A percentile compares a stretch with the other conserved stretches of the same genome.
These are phyloP conservation scores for Trichoderma aggressivum DNA, from an alignment of 2,329 filamentous ascomycete species.

Conservation along the genomic window DNA sequence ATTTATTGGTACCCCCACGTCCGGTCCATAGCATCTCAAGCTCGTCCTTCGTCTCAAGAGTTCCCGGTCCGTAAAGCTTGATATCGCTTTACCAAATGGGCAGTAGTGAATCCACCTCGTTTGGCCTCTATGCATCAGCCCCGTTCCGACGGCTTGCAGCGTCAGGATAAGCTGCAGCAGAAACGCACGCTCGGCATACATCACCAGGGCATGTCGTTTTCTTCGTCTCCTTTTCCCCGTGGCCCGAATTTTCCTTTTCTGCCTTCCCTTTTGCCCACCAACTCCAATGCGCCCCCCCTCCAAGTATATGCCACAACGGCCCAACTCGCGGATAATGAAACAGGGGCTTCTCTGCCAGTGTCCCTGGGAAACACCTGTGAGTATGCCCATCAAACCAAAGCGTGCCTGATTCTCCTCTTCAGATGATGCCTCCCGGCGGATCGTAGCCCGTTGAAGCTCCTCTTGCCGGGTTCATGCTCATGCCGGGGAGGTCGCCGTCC, in stretches of 20 bases:
- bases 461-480: constrained; percentile 46
- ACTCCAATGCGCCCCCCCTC: constrained; percentile 5
- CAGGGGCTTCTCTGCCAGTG: neutral
- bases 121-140: neutral
- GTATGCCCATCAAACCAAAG: neutral
- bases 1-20: neutral
- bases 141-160: neutral
- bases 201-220: neutral
- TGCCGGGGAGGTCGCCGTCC: constrained; percentile 54
- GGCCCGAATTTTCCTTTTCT: neutral
- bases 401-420: constrained; percentile 19
- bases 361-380: neutral
- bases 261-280: neutral
- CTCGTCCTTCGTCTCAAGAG: neutral
- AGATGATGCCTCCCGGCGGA: constrained; percentile 60
- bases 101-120: neutral
- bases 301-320: neutral
- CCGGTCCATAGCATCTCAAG: neutral
- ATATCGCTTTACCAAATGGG: neutral
- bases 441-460: constrained; percentile 50
- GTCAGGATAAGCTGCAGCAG: neutral
- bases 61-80: neutral
- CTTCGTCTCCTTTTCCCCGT: neutral
- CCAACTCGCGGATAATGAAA: neutral
- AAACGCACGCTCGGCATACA: neutral